These are phyloP conservation scores for Ustilago shanxiensis DNA, from an alignment of 1,284 basidiomycete genomes.

Conservation along the genomic window DNA sequence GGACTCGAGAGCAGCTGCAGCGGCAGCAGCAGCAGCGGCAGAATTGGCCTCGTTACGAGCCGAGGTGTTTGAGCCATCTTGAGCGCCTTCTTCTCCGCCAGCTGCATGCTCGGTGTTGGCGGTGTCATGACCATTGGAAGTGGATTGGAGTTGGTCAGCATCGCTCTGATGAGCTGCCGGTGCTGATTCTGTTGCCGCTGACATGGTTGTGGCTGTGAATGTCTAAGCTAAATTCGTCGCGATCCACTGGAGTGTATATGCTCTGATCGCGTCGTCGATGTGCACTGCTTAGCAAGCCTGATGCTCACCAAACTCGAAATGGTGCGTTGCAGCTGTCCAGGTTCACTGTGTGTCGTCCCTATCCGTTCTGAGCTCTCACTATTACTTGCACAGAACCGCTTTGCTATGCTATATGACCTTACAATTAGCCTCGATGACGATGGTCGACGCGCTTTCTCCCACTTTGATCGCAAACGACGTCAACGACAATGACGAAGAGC, in stretches of 20 bases:
- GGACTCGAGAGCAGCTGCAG: slow-evolving; percentile 17
- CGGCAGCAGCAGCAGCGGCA: slow-evolving; percentile 4
- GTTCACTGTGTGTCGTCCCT: not conserved
- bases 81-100: not conserved
- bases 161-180: not conserved
- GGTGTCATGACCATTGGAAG: not conserved
- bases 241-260: not conserved
- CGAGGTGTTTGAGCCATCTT: not conserved
- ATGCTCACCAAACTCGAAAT: not conserved
- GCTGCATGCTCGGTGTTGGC: not conserved
- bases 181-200: slow-evolving; percentile 19
- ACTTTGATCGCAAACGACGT: not conserved
- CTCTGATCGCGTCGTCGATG: not conserved
- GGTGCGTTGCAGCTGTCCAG: not conserved
- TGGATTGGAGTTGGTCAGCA: not conserved
- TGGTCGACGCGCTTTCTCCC: not conserved
- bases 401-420: not conserved
- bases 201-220: slow-evolving; percentile 9
- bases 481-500: not conserved
- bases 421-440: not conserved
- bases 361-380: not conserved
- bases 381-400: not conserved
- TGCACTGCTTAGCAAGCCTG: not conserved
- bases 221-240: not conserved
- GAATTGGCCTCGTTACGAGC: slow-evolving; percentile 8